phyloP scores from a whole-genome alignment of 441 rosid species.

The Jatropha podagrica region DNA sequence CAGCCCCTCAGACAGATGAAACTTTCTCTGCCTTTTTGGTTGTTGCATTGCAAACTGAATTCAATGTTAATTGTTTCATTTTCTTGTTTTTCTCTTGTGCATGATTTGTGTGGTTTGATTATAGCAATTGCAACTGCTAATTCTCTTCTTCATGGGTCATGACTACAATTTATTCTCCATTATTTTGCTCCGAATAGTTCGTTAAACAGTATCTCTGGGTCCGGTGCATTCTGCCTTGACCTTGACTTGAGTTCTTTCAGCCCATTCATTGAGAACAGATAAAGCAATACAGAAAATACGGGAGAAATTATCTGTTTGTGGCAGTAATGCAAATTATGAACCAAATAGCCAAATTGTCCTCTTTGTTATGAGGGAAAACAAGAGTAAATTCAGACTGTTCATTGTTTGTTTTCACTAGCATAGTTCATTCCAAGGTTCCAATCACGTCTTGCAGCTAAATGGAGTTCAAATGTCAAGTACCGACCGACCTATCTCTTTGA shows the following conservation, averaged over 20 bases:
- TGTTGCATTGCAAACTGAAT: neutral
- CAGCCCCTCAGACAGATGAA: neutral
- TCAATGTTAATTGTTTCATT: neutral
- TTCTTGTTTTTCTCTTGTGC: neutral
- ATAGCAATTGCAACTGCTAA: neutral
- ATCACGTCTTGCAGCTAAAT: neutral
- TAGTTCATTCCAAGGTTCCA: neutral
- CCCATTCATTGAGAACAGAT: no score
- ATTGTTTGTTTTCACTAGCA: neutral
- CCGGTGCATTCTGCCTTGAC: no score
- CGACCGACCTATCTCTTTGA: neutral
- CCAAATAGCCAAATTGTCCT: neutral
- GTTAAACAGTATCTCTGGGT: no score
- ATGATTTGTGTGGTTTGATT: neutral
- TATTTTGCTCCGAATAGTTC: no score
- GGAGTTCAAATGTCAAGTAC: neutral
- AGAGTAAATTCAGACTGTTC: neutral
- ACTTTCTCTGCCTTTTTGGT: neutral
- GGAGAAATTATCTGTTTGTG: no score
- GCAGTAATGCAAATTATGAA: neutral
- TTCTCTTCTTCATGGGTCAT: neutral
- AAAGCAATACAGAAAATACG: no score
- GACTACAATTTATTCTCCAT: neutral
- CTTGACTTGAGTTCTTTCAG: no score
- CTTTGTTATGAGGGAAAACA: neutral